phyloP scores from a whole-genome alignment of 2,329 filamentous ascomycete species.

The Pseudopyricularia javanii region DNA sequence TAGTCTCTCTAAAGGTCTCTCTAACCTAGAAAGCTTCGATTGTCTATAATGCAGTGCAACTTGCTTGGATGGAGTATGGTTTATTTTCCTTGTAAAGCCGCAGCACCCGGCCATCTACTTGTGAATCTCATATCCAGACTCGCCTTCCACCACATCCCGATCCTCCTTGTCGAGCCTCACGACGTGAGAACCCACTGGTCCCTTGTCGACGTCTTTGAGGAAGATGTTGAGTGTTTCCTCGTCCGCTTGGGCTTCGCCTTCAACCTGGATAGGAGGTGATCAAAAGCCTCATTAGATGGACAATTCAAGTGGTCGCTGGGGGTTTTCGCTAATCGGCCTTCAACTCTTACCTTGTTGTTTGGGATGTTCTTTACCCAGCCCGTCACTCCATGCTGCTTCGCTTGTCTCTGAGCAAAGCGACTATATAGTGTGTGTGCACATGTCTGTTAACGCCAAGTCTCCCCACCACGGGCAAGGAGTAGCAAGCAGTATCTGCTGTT shows the following conservation, averaged over 20 bases:
- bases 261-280: slow-evolving; percentile 45
- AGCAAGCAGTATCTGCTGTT: neutral
- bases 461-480: too few species aligned
- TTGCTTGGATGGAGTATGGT: too few species aligned
- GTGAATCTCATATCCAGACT: slow-evolving; percentile 51
- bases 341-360: slow-evolving; percentile 34
- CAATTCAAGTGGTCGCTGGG: too few species aligned
- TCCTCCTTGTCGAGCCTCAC: slow-evolving; percentile 60
- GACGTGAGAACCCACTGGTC: slow-evolving; percentile 62
- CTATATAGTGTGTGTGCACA: neutral
- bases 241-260: slow-evolving; percentile 77
- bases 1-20: too few species aligned
- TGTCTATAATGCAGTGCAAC: too few species aligned
- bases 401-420: slow-evolving; percentile 42
- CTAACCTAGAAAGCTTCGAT: too few species aligned
- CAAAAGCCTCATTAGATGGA: too few species aligned
- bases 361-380: slow-evolving; percentile 51
- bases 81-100: too few species aligned
- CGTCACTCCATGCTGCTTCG: slow-evolving; percentile 35
- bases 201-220: slow-evolving; percentile 61
- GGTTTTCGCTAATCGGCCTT: neutral
- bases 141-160: slow-evolving; percentile 51
- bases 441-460: too few species aligned
- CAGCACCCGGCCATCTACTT: slow-evolving; percentile 14
- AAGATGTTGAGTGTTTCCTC: slow-evolving; percentile 54